Evolutionary conservation across 2,329 filamentous ascomycete species (phyloP).

Genomic region (Tolypocladium nubicola): DNA sequence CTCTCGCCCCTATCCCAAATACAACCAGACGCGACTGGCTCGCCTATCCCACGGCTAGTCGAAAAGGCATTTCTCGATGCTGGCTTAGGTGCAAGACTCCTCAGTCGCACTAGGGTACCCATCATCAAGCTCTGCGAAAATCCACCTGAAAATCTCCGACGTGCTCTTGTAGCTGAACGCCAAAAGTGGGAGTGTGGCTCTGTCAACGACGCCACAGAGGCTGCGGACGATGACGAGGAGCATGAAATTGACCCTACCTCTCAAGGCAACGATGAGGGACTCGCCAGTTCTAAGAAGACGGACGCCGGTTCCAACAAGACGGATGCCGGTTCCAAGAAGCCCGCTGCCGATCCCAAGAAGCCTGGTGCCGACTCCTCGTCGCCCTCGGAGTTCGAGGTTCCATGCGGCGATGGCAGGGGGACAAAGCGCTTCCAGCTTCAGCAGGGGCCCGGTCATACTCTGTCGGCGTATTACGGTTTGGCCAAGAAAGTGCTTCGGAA

Average conservation of each 20-base stretch:
- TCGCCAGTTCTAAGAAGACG: background rate
- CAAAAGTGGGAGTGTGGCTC: conserved; percentile 59
- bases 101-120: conserved; percentile 71
- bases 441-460: conserved; percentile 29
- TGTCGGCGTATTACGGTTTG: conserved; percentile 34
- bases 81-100: conserved; percentile 64
- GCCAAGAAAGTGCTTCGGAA: conserved; percentile 40
- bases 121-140: conserved; percentile 79
- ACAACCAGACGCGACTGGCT: conserved; percentile 42
- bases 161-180: conserved; percentile 53
- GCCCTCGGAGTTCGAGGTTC: conserved; percentile 10
- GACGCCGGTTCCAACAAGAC: conserved; percentile 2
- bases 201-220: conserved; percentile 24
- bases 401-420: conserved; percentile 6
- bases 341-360: conserved; percentile 1
- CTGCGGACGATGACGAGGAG: conserved; percentile 24
- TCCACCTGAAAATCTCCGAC: conserved; percentile 50
- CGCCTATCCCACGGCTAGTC: conserved; percentile 60
- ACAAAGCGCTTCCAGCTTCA: conserved; percentile 22
- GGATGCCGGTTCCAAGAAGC: background rate
- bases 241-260: conserved; percentile 10
- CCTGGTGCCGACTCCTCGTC: conserved; percentile 4
- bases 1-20: conserved; percentile 51
- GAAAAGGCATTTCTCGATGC: conserved; percentile 64
- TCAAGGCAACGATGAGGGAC: conserved; percentile 14